Evolutionary conservation across 768 basidiomycete genomes (phyloP), one percentile per base, ranked within the genome.

Genomic region (Floccularia luteovirens): DNA sequence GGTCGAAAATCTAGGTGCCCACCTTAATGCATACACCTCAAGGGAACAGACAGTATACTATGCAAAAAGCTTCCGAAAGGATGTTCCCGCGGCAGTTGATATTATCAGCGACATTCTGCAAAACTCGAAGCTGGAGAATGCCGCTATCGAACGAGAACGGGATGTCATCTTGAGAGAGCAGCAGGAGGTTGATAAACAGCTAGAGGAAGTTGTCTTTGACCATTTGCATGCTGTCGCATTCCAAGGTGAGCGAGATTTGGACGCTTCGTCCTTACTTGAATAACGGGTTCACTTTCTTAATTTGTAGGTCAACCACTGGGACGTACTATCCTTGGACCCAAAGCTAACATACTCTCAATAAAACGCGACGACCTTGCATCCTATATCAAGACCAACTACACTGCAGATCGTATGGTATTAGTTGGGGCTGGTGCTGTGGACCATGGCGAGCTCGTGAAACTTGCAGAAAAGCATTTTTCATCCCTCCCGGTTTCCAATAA

Each of bases 21-120:
- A 97, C 60, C 67, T 99, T 42, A 98, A 98, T 59, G 94, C 96
- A 36, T 98, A 97, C 67, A 99, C 96, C 6, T 96, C 93, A 19
- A 79, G 96, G 46, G 96, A 99, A 67, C 94, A 98, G 66, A 99
- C 96, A 16, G 93, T 97, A 41, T 99, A 97, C 72, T 97, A 97
- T 57, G 94, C 94, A 54, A 97, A 98, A 75, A 84, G 87, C 59
- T 98, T 99, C 80, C 77, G 85, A 60, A 87, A 92, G 72, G 96
- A 98, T 59, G 89, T 98, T 8, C 74, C 81, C 10, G 71, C 74
- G 36, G 79, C 90, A 24, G 91, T 98, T 42, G 92, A 97, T 63
- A 96, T 99, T 67, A 91, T 99, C 62, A 85, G 86, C 53, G 96
- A 99, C 62, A 98, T 99, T 54, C 76, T 98, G 31, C 92, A 96